Evolutionary conservation across 345 rosid species (phyloP), one percentile per base, ranked within the genome.

Genomic region (Cardamine occulta): DNA sequence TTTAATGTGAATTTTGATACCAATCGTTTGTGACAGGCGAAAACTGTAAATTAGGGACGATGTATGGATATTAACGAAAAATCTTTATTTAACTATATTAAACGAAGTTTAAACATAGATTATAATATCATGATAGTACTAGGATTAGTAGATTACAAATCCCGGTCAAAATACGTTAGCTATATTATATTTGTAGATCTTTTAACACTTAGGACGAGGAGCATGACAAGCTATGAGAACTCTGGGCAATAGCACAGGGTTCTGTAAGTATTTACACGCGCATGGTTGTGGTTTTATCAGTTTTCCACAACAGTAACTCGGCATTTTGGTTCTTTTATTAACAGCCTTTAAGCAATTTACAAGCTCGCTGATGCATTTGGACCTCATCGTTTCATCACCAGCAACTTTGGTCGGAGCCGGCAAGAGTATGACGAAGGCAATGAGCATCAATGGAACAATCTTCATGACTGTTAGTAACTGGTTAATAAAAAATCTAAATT

Each of bases 141-240:
- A 47, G 52, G 17, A 55, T 14, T 37, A 55, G 61, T 56, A 56
- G 61, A 56, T 15, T 56, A 56, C 37, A 56, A 29, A 56, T 56
- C 61, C 12, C 6, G 13, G 13, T 28, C 6, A 55, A 28, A 55
- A 55, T 26, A 55, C 31, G 62, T 57, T 3, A 31, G 63, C 63
- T 57, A 31, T 9, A 57, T n/a, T 17, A 4, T 3, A 34, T 28
- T 11, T 34, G 45, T 10, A 59, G 26, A 59, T 59, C 5, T 4
- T 40, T 34, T 34, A 34, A 11, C 44, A 58, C 26, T 34, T 58
- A 10, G 63, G 63, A 58, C 0, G 44, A 32, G 44, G 26, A 58
- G 19, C 63, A 17, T 5, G 2, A 18, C 63, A 34, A 59, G 44
- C 44, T 1, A 0, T 5, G 12, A 19, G 10, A 61, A 61, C 3